phyloP scores from a whole-genome alignment of 2,329 filamentous ascomycete species.

The Phoma sp. region DNA sequence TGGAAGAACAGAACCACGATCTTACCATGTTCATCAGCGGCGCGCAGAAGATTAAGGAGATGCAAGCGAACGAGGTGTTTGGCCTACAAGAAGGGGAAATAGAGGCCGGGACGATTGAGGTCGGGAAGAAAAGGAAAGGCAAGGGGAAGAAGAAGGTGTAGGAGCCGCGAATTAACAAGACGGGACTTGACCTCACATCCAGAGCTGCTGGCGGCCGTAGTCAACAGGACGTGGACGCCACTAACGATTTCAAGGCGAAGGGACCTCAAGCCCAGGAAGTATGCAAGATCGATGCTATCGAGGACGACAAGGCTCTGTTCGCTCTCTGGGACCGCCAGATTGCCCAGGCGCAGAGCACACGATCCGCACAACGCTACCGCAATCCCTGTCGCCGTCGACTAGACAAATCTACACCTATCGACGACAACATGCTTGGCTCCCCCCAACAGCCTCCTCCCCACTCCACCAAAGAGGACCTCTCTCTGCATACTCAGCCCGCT shows the following conservation, averaged over 20 bases:
- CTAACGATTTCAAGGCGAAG: not conserved
- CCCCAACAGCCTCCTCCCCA: not conserved
- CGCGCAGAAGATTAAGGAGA: conserved; percentile 76
- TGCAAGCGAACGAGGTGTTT: conserved; percentile 74
- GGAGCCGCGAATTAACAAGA: not conserved
- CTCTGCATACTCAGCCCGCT: not conserved
- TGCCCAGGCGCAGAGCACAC: not conserved
- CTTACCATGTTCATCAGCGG: conserved; percentile 86
- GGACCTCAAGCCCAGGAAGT: not conserved
- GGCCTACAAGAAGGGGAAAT: conserved; percentile 68
- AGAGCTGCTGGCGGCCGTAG: not conserved
- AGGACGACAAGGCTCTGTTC: not conserved
- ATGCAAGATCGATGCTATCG: not conserved
- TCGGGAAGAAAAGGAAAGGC: conserved; percentile 36
- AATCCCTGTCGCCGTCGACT: not conserved
- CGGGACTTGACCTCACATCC: not conserved
- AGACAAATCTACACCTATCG: not conserved
- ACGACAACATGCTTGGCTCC: not conserved
- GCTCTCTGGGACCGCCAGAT: not conserved
- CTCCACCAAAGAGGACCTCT: not conserved
- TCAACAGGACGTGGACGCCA: not conserved
- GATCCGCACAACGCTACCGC: not conserved
- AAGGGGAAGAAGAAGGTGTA: conserved; percentile 34
- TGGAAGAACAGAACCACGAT: conserved; percentile 87
- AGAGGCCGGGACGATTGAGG: conserved; percentile 45